phyloP scores from a whole-genome alignment of 345 rosid species.

The Eucalyptus regnans region DNA sequence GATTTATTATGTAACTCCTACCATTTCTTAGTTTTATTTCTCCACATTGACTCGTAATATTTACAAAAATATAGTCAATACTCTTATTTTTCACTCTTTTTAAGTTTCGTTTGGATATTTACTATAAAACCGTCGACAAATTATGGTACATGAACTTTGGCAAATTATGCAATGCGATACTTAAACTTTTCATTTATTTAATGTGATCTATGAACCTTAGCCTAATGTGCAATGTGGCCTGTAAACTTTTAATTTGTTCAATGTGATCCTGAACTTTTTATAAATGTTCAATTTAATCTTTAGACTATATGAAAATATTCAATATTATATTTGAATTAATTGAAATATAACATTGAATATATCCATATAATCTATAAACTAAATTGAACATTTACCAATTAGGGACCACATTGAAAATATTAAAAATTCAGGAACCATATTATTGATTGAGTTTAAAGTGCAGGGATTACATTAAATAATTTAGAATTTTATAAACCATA shows the following conservation, averaged over 20 bases:
- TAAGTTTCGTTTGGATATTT: background rate
- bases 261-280: too few relatives aligned
- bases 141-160: background rate
- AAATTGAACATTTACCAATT: background rate
- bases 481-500: too few relatives aligned
- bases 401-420: background rate
- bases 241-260: too few relatives aligned
- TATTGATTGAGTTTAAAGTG: too few relatives aligned
- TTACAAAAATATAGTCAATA: background rate
- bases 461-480: too few relatives aligned
- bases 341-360: too few relatives aligned
- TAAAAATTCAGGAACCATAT: background rate
- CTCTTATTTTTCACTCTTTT: background rate
- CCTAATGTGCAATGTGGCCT: fast-evolving
- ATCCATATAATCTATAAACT: background rate
- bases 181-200: too few relatives aligned
- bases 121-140: background rate
- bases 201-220: background rate
- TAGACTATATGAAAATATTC: background rate
- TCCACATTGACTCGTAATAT: background rate
- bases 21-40: background rate
- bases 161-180: background rate
- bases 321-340: background rate
- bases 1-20: background rate
- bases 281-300: too few relatives aligned